phyloP scores from a whole-genome alignment of 345 rosid species.

The Firmiana major region DNA sequence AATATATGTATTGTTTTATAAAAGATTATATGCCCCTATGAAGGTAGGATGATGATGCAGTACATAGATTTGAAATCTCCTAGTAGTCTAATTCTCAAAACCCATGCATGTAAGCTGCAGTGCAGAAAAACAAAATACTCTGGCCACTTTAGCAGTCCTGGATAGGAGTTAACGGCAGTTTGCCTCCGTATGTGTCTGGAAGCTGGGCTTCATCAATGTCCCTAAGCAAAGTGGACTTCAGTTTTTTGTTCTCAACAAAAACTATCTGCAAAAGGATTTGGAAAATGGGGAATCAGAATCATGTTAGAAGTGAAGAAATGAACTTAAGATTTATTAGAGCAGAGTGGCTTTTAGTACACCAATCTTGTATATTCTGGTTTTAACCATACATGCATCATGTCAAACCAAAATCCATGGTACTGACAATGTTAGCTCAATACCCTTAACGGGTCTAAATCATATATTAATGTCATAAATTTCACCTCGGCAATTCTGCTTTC shows the following conservation, averaged over 20 bases:
- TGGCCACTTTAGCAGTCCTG: slow-evolving; percentile 38
- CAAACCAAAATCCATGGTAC: background rate
- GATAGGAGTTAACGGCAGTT: slow-evolving; percentile 57
- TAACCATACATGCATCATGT: background rate
- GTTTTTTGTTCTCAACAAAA: slow-evolving; percentile 75
- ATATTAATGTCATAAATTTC: background rate
- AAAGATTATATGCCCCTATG: background rate
- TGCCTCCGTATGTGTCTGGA: slow-evolving; percentile 77
- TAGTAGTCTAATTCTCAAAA: background rate
- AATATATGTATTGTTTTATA: background rate
- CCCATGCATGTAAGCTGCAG: background rate
- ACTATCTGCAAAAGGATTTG: slow-evolving; percentile 46
- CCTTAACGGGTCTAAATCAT: background rate
- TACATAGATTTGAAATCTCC: background rate
- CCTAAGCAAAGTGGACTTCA: slow-evolving; percentile 49
- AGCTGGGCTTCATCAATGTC: slow-evolving; percentile 84
- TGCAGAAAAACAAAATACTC: background rate
- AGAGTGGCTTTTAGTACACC: background rate
- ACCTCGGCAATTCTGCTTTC: background rate
- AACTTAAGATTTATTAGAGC: background rate
- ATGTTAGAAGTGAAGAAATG: background rate
- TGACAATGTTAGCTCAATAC: background rate
- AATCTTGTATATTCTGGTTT: background rate
- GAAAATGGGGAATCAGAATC: background rate
- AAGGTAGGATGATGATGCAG: background rate